Base-by-base conservation (phyloP, 805 yeast species). In the Jamesozyma spencerorum region DNA sequence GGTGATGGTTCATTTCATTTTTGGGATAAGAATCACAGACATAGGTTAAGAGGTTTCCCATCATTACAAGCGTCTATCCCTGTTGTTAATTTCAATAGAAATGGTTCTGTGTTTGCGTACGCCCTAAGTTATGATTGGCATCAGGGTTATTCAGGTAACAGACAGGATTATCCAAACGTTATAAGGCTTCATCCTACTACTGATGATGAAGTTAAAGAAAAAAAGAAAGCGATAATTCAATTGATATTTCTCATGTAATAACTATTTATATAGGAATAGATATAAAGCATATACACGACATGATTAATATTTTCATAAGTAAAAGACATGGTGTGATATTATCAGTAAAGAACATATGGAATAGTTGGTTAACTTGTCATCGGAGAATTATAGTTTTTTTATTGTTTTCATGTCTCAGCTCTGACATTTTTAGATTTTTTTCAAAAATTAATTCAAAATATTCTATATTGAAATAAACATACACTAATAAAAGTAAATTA, bases 51-150 rank as follows among this genome's bases (percentile, higher is more conserved):
- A 63, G 84, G 81, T 27, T 83, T 77, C 68, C 86, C 94, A 4
- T 64, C 75, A 8, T 68, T 81, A 13, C 74, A 72, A 38, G 73
- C 76, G 29, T 70, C 94, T 0, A 80, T 92, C 40, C 72, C 94
- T 0, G 78, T 82, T 30, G 73, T 87, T 1, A 78, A 79, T 4
- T 92, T 90, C 68, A 92, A 86, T 65, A 71, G 85, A 48, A 78
- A 70, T 37, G 98, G 98, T 39, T 62, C 77, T 26, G 77, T 92
- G 10, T 79, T 84, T 60, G 97, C 97, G 3, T 86, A 92, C 57
- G 95, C 97, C 2, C 59, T 85, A 45, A 79, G 94, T 47, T 90
- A 92, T 64, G 98, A 92, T 60, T 92, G 98, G 98, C 75, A 86
- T 43, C 87, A 87, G 58, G 95, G 94, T n/a, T 72, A 82, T 61